Conservation (phyloP, 352 stramenopile species). For the Pythium folliculosum region DNA sequence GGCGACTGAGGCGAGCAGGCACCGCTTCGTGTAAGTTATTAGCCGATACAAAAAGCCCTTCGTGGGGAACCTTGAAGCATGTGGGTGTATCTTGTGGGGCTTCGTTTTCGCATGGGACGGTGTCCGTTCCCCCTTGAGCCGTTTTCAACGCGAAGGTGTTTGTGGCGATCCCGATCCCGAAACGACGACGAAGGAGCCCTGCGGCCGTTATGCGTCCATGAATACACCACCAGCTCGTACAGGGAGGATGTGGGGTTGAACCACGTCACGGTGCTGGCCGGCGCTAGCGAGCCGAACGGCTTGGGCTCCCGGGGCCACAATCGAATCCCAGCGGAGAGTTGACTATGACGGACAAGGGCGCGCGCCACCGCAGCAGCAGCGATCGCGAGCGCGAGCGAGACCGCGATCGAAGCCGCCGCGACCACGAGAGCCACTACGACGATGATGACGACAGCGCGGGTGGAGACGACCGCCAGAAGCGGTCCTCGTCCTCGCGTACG, state of each 20-base stretch:
- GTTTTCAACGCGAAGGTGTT: not conserved
- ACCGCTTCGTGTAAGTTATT: not conserved
- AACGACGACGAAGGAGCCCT: not conserved
- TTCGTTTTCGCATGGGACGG: not conserved
- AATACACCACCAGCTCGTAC: not conserved
- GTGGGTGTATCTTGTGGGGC: not conserved
- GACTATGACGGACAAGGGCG: slow-evolving; percentile 27
- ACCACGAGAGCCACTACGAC: slow-evolving; percentile 26
- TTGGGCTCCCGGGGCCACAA: not conserved
- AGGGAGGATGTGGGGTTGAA: not conserved
- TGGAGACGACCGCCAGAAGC: slow-evolving; percentile 1
- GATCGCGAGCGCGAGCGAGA: slow-evolving; percentile 25
- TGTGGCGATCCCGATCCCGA: not conserved
- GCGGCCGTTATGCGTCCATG: slow-evolving; percentile 10
- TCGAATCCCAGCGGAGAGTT: not conserved
- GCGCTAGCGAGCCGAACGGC: not conserved
- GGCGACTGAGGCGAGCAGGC: not conserved
- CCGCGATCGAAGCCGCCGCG: slow-evolving; percentile 19
- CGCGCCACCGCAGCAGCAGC: slow-evolving; percentile 11
- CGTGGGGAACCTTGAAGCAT: not conserved
- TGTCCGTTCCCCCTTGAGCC: not conserved
- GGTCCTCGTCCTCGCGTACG: slow-evolving; percentile 3
- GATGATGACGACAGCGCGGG: slow-evolving; percentile 14
- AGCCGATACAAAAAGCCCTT: not conserved
- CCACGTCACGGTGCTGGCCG: not conserved